phyloP scores from a whole-genome alignment of 176 grass and related monocot genomes.

The Oropetium thomaeum region DNA sequence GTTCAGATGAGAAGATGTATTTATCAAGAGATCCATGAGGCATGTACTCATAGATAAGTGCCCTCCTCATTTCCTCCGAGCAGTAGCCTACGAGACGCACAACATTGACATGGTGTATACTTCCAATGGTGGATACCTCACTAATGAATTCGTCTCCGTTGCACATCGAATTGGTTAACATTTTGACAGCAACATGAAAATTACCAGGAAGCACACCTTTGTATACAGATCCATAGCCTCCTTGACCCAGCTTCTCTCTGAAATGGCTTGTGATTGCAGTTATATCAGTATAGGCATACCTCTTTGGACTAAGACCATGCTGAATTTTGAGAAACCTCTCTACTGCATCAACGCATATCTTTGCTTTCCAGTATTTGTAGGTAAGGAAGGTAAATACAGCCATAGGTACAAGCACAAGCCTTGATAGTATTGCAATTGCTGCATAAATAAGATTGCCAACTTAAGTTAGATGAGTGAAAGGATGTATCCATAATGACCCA shows the following conservation, averaged over 20 bases:
- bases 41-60: constrained; percentile 58
- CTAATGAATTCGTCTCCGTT: constrained; percentile 63
- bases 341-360: constrained; percentile 12
- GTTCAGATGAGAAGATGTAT: constrained; percentile 39
- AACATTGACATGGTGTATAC: constrained; percentile 58
- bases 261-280: constrained; percentile 54
- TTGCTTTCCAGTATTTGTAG: constrained; percentile 38
- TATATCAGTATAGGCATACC: constrained; percentile 48
- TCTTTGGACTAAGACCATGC: neutral
- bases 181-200: constrained; percentile 33
- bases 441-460: neutral
- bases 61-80: constrained; percentile 41
- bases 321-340: constrained; percentile 45
- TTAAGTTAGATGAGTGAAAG: neutral
- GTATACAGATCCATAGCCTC: constrained; percentile 46
- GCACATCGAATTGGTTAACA: constrained; percentile 19
- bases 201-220: constrained; percentile 19
- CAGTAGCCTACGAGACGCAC: constrained; percentile 42
- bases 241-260: constrained; percentile 51
- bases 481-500: too few species aligned
- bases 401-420: neutral
- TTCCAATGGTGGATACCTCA: constrained; percentile 57
- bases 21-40: constrained; percentile 55
- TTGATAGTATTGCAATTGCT: neutral
- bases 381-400: constrained; percentile 21